A percentile compares a stretch with the other conserved stretches of the same genome.
These are phyloP conservation scores for Bromus sterilis DNA, from an alignment of 176 grass and related monocot species.

Conservation along the genomic window DNA sequence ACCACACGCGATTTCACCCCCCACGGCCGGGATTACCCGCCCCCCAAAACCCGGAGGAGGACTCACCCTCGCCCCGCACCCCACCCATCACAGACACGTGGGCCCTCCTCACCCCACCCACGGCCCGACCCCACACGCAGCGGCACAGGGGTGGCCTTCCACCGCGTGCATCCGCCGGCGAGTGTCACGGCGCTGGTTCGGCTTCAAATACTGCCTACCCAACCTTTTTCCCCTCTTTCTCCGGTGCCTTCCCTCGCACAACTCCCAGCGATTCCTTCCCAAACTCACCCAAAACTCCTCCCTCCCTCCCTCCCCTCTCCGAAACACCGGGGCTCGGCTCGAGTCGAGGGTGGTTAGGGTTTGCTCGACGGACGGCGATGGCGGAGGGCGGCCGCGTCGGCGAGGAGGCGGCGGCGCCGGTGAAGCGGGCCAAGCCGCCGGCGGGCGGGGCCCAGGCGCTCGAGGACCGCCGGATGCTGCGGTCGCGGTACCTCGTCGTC, in stretches of 20 bases:
- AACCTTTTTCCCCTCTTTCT: background rate
- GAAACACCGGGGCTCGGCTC: background rate
- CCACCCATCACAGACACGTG: background rate
- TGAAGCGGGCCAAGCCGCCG: too few relatives aligned
- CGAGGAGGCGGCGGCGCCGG: background rate
- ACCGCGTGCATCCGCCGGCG: too few relatives aligned
- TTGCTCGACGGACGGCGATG: background rate
- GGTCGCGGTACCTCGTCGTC: constrained; percentile 65
- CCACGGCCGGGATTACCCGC: background rate
- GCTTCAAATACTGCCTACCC: constrained; percentile 30
- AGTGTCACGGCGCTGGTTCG: background rate
- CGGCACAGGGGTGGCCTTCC: fast-evolving
- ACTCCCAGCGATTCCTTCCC: background rate
- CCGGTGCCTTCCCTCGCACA: background rate
- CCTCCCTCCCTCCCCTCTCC: background rate
- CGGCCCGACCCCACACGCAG: background rate
- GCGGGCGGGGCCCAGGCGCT: background rate
- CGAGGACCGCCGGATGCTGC: constrained; percentile 50
- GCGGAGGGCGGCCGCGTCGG: background rate
- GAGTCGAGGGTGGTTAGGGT: background rate
- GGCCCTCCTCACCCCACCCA: fast-evolving
- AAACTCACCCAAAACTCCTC: background rate
- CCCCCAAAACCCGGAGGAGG: background rate
- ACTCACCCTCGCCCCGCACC: too few relatives aligned
- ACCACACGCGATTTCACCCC: background rate